Base-by-base conservation (phyloP, 768 basidiomycete species). In the Hortiboletus campestris region DNA sequence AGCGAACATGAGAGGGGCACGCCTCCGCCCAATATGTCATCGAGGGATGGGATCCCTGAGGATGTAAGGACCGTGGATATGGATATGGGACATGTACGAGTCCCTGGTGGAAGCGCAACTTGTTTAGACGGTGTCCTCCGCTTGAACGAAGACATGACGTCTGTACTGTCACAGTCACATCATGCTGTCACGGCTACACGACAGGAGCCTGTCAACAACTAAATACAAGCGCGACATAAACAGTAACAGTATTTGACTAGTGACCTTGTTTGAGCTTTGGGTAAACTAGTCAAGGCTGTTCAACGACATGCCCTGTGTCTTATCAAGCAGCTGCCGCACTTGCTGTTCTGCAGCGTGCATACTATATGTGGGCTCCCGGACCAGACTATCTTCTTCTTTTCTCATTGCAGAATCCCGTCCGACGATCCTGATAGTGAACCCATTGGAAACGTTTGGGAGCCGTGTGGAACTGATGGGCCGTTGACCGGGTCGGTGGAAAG, bases 21-120 rank as follows among this genome's bases (percentile, higher is more conserved):
- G 17, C 94, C 94, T 29, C 93, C 94, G 51, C 94, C 94, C 38
- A 98, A 84, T 57, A 98, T 83, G 68, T 98, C 97, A 71, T 99
- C 97, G 20, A 99, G 78, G 13, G 94, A 94, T 28, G 93, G 86
- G 10, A 98, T 84, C 2, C 97, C 97, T 6, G 91, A 91, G 2
- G 95, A 95, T 8, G 82, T 84, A 56, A 88, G 74, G 52, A 78
- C 64, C 0, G 82, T 86, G 19, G 79, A 74, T 36, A 77, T 68
- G 5, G 86, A 83, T 31, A 79, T 77, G 7, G 85, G 78, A 16
- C 81, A 88, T 34, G 76, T 51, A 35, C 81, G 83, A 41, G 86
- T 86, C 13, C 86, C 88, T 14, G 76, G 60, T 41, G 77, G 75
- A 31, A 72, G 67, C 36, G 67, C 67, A 10, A 71, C 58, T 39